Evolutionary conservation across 495 filamentous ascomycete species (phyloP), one percentile per base, ranked within the genome.

Genomic region (Staphylotrichum tortipilum): DNA sequence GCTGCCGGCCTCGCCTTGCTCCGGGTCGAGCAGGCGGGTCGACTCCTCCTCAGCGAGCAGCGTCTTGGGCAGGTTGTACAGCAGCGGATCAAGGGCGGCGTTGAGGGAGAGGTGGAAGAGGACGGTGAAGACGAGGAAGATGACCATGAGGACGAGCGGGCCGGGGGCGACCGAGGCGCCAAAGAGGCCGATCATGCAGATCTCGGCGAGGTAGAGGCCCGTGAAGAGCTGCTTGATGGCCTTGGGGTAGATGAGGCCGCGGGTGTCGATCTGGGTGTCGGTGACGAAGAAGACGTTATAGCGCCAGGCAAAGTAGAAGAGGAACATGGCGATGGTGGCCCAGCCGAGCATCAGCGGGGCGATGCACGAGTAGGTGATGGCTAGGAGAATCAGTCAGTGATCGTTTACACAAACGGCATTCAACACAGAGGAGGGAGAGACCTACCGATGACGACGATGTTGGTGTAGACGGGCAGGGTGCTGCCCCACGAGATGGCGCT

Each of bases 201-300:
- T 58, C 52, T 90, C 81, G 29, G 81, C 77, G 14, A 98, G 69
- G 66, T 98, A 98, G 47, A 92, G 76, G 54, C 92, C 92, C 1
- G 85, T 82, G 35, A 90, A 84, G 52, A 94, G 80, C 55, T 98
- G 92, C 64, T 96, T 89, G 53, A 98, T 69, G n/a, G 86, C 92
- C 30, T 82, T 81, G 4, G 86, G 82, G 63, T 96, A 98, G 53
- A 85, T 79, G 30, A 86, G 79, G 47, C 92, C 92, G 56, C 94
- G 88, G 22, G 92, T 96, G 68, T 98, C 91, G 62, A 96, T 84
- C 44, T 75, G 53, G 24, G 84, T 78, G 59, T 94, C 86, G 44
- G 83, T 88, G 43, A 95, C 88, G 67, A 94, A 98, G 40, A 98
- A 77, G 58, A 97, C 64, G 63, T 98, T 95, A 76, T 98, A 97